Percentiles rank a stretch among this genome's conserved stretches.
phyloP scores from a whole-genome alignment of 352 stramenopile genomes.

The Globisporangium nunn region DNA sequence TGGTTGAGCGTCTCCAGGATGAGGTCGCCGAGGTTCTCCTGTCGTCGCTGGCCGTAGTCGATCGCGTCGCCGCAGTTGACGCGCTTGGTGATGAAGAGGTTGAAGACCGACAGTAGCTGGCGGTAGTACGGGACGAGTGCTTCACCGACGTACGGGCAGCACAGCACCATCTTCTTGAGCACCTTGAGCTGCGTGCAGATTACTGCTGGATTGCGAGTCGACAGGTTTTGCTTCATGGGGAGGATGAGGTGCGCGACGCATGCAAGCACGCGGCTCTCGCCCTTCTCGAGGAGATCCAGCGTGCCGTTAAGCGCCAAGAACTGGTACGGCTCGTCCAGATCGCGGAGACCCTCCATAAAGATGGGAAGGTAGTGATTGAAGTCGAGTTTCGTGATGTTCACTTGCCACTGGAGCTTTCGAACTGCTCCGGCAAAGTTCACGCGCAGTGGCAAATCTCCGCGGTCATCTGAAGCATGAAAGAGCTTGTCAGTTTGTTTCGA shows the following conservation, averaged over 20 bases:
- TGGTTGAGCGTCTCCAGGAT: slow-evolving; percentile 87
- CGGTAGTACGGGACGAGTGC: slow-evolving; percentile 91
- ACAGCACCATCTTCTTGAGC: slow-evolving; percentile 60
- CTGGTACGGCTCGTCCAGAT: slow-evolving; percentile 77
- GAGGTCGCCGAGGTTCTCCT: slow-evolving; percentile 85
- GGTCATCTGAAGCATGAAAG: slow-evolving; percentile 36
- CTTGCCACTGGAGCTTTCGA: slow-evolving; percentile 67
- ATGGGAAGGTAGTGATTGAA: slow-evolving; percentile 87
- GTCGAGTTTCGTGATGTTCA: slow-evolving; percentile 64
- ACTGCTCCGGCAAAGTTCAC: slow-evolving; percentile 72
- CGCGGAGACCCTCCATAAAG: slow-evolving; percentile 91
- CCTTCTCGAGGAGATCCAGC: slow-evolving; percentile 78
- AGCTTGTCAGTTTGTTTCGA: neutral
- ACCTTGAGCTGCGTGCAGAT: slow-evolving; percentile 77
- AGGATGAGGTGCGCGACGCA: slow-evolving; percentile 44
- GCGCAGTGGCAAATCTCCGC: slow-evolving; percentile 59
- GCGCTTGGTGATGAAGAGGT: slow-evolving; percentile 87
- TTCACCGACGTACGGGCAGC: slow-evolving; percentile 74
- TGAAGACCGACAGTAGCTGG: slow-evolving; percentile 89
- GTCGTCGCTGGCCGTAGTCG: slow-evolving; percentile 87
- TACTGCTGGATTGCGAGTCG: slow-evolving; percentile 68
- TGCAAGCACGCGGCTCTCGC: slow-evolving; percentile 49
- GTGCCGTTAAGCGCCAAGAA: slow-evolving; percentile 77
- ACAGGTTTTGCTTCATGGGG: slow-evolving; percentile 85
- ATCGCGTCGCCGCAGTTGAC: slow-evolving; percentile 92